Conservation (phyloP, 2,329 filamentous ascomycete genomes). For the Paraphoma sp. region DNA sequence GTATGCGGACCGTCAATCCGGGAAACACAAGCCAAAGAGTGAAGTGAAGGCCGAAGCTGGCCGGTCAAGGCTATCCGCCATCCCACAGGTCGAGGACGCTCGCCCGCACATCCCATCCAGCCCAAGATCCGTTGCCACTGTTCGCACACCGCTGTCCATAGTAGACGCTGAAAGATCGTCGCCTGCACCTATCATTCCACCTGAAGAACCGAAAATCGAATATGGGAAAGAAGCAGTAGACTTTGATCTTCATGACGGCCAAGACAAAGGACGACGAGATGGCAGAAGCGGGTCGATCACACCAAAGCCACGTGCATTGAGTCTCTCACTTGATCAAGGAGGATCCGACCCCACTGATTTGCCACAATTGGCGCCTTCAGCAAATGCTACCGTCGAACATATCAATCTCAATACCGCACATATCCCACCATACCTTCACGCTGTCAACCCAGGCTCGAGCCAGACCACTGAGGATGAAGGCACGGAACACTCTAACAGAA, state of each 20-base stretch:
- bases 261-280: background rate
- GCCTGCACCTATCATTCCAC: slow-evolving; percentile 17
- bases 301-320: slow-evolving; percentile 5
- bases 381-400: background rate
- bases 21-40: slow-evolving; percentile 27
- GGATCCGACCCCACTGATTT: background rate
- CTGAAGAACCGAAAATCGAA: slow-evolving; percentile 2
- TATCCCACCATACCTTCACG: slow-evolving; percentile 2
- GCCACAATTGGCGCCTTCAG: background rate
- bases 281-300: slow-evolving; percentile 6
- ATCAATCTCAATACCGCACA: background rate
- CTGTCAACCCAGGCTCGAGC: slow-evolving; percentile 46
- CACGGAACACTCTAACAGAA: slow-evolving; percentile 17
- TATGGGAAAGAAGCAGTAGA: background rate
- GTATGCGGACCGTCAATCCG: slow-evolving; percentile 40
- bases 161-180: slow-evolving; percentile 21
- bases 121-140: slow-evolving; percentile 20
- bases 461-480: slow-evolving; percentile 53
- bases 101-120: slow-evolving; percentile 29
- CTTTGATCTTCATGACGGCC: background rate
- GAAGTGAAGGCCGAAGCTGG: slow-evolving; percentile 15
- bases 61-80: slow-evolving; percentile 4
- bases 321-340: background rate
- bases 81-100: slow-evolving; percentile 14
- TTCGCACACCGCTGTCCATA: slow-evolving; percentile 20